Evolutionary conservation across 2,329 filamentous ascomycete species (phyloP).

Genomic region (Ophiostoma fasciatum): DNA sequence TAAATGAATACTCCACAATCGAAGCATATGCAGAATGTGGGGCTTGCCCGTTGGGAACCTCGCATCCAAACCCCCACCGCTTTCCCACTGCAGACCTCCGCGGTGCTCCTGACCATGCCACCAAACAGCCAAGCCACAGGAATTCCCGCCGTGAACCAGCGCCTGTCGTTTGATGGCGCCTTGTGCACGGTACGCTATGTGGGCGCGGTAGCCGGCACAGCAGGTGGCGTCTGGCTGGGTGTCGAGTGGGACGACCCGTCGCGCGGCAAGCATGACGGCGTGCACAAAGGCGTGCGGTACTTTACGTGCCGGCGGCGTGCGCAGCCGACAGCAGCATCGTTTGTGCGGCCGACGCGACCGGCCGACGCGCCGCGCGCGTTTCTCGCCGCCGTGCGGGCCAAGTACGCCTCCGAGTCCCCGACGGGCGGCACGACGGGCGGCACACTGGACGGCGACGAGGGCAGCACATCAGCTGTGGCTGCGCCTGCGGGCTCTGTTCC

Average conservation of each 20-base stretch:
- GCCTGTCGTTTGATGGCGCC: constrained; percentile 63
- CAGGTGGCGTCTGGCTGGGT: constrained; percentile 74
- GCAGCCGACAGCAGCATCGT: constrained; percentile 55
- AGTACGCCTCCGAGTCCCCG: constrained; percentile 55
- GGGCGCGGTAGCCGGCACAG: constrained; percentile 60
- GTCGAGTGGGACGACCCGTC: constrained; percentile 90
- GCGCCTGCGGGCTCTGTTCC: background rate
- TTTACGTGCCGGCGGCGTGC: constrained; percentile 56
- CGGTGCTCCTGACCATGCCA: no score
- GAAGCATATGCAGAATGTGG: no score
- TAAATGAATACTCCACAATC: no score
- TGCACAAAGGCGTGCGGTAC: constrained; percentile 63
- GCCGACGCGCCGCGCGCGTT: constrained; percentile 58
- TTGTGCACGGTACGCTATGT: constrained; percentile 76
- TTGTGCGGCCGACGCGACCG: constrained; percentile 64
- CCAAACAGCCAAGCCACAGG: no score
- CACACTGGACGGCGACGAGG: no score
- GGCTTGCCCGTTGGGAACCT: no score
- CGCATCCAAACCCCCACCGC: no score
- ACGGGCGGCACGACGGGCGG: constrained; percentile 15
- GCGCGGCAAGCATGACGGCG: constrained; percentile 82
- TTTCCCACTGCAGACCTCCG: no score
- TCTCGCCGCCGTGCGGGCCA: constrained; percentile 62
- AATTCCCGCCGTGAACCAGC: constrained; percentile 48
- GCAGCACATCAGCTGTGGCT: no score